Evolutionary conservation across 2,329 filamentous ascomycete genomes (phyloP).

Genomic region (Phialophora chinensis): DNA sequence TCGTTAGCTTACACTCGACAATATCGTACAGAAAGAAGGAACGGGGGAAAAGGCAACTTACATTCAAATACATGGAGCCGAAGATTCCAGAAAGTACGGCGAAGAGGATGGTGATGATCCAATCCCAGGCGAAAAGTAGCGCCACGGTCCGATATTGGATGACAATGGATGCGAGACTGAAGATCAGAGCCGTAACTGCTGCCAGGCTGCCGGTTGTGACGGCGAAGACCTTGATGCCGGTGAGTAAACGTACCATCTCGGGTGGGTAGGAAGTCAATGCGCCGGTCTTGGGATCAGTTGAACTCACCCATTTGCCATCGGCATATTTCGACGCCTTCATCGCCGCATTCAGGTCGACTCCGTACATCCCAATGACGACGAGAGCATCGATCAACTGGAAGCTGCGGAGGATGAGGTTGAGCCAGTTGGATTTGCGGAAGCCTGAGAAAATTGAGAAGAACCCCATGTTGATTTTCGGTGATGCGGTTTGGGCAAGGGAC

Average conservation of each 20-base stretch:
- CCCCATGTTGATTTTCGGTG: background rate
- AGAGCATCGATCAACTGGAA: slow-evolving; percentile 77
- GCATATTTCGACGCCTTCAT: slow-evolving; percentile 56
- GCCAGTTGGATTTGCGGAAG: slow-evolving; percentile 27
- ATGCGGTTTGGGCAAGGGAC: background rate
- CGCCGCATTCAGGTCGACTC: slow-evolving; percentile 67
- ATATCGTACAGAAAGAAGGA: background rate
- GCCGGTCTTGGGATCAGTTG: slow-evolving; percentile 1
- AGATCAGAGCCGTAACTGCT: slow-evolving; percentile 68
- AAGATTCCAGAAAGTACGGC: slow-evolving; percentile 83
- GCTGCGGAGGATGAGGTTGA: slow-evolving; percentile 66
- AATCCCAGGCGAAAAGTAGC: slow-evolving; percentile 68
- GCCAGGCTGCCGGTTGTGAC: slow-evolving; percentile 71
- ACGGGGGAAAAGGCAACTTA: background rate
- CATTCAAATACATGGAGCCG: slow-evolving; percentile 75
- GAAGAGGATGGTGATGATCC: slow-evolving; percentile 77
- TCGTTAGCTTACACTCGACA: background rate
- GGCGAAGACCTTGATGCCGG: slow-evolving; percentile 66
- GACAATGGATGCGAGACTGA: slow-evolving; percentile 66
- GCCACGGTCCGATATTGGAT: slow-evolving; percentile 46
- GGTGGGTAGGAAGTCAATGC: slow-evolving; percentile 14
- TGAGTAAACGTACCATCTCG: slow-evolving; percentile 22
- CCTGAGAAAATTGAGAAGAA: slow-evolving; percentile 14
- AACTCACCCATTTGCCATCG: slow-evolving; percentile 73
- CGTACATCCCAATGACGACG: slow-evolving; percentile 79